Conservation (phyloP, 2,329 filamentous ascomycete species). For the Triangularia setosa region DNA sequence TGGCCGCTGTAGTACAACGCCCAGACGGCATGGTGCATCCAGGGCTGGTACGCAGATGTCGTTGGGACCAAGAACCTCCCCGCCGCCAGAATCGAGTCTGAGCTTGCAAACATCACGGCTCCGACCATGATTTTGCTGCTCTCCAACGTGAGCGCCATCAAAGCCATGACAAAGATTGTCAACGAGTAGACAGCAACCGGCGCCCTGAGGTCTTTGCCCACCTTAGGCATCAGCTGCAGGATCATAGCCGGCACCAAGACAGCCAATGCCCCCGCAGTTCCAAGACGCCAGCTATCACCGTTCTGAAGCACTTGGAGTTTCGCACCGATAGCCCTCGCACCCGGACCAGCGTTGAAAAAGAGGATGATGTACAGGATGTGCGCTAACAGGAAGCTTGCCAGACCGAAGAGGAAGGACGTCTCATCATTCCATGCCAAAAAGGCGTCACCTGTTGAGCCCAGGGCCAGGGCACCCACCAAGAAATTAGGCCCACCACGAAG, state of each 20-base stretch:
- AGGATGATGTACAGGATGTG: constrained; percentile 34
- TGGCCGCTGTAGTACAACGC: constrained; percentile 35
- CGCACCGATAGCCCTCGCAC: constrained; percentile 12
- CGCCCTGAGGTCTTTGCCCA: constrained; percentile 23
- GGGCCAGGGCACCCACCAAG: constrained; percentile 29
- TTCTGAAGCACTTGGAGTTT: not conserved
- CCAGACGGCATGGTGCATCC: constrained; percentile 36
- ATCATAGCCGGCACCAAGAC: constrained; percentile 29
- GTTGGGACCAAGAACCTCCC: constrained; percentile 32
- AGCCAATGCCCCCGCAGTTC: constrained; percentile 17
- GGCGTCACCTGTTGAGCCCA: constrained; percentile 34
- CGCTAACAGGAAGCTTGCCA: constrained; percentile 33
- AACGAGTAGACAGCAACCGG: constrained; percentile 34
- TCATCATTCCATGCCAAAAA: constrained; percentile 36
- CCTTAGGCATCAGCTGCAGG: constrained; percentile 27
- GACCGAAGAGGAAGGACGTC: constrained; percentile 31
- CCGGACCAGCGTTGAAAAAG: constrained; percentile 23
- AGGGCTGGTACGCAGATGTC: constrained; percentile 23
- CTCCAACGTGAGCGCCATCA: constrained; percentile 30
- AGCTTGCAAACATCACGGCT: constrained; percentile 32
- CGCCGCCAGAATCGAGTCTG: constrained; percentile 32
- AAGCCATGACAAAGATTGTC: constrained; percentile 32
- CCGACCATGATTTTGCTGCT: constrained; percentile 27
- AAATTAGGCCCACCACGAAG: constrained; percentile 20
- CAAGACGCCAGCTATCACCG: constrained; percentile 13